These are phyloP conservation scores for Apostasia ramifera DNA, from an alignment of 106 monocot genomes.

Conservation along the genomic window DNA sequence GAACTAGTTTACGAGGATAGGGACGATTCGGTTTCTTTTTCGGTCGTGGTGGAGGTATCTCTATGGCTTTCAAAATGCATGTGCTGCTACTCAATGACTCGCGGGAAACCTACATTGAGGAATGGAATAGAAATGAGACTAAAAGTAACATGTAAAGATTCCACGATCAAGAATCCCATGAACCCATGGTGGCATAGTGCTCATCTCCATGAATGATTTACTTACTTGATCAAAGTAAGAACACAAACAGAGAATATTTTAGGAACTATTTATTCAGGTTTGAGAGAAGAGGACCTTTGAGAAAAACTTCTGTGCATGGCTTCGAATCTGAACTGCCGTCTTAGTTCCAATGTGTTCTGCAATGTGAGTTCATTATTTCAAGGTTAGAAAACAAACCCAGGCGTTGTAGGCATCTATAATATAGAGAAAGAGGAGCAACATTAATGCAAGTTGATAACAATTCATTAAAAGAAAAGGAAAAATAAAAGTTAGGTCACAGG, in stretches of 20 bases:
- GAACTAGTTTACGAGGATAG: constrained; percentile 73
- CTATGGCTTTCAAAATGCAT: constrained; percentile 25
- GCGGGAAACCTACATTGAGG: constrained; percentile 30
- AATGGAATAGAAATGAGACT: too few relatives aligned
- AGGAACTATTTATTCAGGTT: neutral
- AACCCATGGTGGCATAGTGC: too few relatives aligned
- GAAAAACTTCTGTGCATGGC: constrained; percentile 29
- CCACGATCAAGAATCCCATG: too few relatives aligned
- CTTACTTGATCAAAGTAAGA: constrained; percentile 1
- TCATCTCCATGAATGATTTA: neutral
- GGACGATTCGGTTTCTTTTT: constrained; percentile 77
- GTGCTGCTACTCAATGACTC: constrained; percentile 20
- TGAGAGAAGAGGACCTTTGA: constrained; percentile 15
- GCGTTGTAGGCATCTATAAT: too few relatives aligned
- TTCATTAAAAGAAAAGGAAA: too few relatives aligned
- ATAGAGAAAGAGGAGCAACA: too few relatives aligned
- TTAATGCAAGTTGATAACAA: too few relatives aligned
- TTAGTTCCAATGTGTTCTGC: constrained; percentile 23
- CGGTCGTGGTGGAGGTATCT: constrained; percentile 89
- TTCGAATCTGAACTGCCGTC: constrained; percentile 22
- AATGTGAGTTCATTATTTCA: neutral
- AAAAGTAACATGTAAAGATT: too few relatives aligned
- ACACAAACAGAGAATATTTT: constrained; percentile 4
- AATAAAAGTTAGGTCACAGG: too few relatives aligned
- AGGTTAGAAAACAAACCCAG: too few relatives aligned